These are phyloP conservation scores for Croton setiger DNA, from an alignment of 441 rosid genomes.

Conservation along the genomic window DNA sequence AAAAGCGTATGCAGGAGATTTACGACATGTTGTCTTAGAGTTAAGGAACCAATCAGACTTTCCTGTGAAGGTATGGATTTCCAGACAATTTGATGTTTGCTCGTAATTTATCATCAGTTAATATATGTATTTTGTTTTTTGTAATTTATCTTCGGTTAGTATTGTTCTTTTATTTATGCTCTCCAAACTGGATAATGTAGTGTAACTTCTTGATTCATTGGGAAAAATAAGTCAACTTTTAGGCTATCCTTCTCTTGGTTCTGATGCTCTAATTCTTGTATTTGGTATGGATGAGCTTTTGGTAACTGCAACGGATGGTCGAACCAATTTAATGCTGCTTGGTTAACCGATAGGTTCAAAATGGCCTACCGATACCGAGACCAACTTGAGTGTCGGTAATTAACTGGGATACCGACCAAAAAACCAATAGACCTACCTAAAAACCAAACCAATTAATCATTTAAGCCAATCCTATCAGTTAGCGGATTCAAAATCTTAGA, in stretches of 20 bases:
- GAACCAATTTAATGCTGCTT: no score
- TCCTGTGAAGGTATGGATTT: slow-evolving; percentile 67
- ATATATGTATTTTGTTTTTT: not conserved
- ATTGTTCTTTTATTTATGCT: not conserved
- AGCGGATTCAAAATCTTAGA: no score
- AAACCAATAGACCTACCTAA: no score
- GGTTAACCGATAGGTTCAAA: no score
- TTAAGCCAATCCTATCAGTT: no score
- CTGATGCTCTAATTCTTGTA: not conserved
- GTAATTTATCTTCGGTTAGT: not conserved
- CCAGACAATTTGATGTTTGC: not conserved
- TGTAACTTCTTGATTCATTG: not conserved
- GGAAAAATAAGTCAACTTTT: not conserved
- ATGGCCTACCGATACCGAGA: no score
- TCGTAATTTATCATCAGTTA: not conserved
- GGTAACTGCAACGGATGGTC: no score
- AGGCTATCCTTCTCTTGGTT: not conserved
- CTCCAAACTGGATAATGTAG: not conserved
- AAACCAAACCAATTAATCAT: no score
- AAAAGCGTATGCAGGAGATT: slow-evolving; percentile 73
- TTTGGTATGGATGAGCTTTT: not conserved
- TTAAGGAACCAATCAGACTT: slow-evolving; percentile 68
- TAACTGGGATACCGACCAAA: no score
- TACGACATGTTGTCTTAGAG: slow-evolving; percentile 68
- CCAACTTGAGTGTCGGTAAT: no score